Conservation (phyloP, 2,329 filamentous ascomycete species). For the Elsinoe perseae region DNA sequence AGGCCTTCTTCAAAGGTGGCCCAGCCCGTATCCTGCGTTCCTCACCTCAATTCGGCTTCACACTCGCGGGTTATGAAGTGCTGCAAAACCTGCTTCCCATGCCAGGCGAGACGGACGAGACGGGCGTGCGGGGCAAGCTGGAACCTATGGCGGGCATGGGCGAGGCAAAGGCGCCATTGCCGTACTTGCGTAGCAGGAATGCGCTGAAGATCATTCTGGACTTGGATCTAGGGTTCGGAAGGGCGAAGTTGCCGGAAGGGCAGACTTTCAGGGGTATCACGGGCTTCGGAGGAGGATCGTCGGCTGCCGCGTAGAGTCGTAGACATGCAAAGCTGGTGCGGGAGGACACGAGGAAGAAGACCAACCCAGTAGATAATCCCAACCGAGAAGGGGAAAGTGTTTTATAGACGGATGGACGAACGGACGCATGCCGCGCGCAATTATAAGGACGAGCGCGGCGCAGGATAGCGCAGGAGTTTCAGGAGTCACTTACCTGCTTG, state of each 20-base stretch:
- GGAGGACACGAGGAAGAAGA: too few species aligned
- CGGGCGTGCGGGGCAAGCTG: constrained; percentile 46
- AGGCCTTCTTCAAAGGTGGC: constrained; percentile 97
- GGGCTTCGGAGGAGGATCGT: constrained; percentile 10
- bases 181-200: constrained; percentile 70
- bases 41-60: constrained; percentile 96
- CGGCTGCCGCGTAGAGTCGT: not conserved
- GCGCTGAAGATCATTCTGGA: constrained; percentile 94
- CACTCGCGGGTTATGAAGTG: constrained; percentile 88
- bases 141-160: constrained; percentile 57
- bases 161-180: constrained; percentile 56
- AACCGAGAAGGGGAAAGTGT: not conserved
- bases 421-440: not conserved
- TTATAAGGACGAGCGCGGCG: not conserved
- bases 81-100: constrained; percentile 73
- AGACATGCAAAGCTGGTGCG: not conserved
- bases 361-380: not conserved
- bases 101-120: constrained; percentile 56
- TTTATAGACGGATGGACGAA: not conserved
- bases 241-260: constrained; percentile 42
- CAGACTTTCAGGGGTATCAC: constrained; percentile 16
- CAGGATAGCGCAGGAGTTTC: not conserved
- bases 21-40: constrained; percentile 91
- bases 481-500: not conserved
- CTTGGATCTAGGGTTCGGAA: constrained; percentile 86